Conservation (phyloP, 164 flowering plant genomes). For the Stephania japonica region DNA sequence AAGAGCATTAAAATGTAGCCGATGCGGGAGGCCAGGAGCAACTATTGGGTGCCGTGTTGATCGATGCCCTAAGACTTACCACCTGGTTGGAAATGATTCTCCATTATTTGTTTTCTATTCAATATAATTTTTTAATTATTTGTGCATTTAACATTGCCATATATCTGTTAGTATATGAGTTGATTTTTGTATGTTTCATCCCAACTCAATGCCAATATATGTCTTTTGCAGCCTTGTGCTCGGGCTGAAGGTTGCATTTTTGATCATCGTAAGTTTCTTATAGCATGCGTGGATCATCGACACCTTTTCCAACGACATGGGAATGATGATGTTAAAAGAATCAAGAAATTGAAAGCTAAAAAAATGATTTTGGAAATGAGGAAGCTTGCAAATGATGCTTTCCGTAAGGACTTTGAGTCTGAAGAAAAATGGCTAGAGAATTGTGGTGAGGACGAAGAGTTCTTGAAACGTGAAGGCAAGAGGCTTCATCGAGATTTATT, state of each 20-base stretch:
- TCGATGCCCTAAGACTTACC: conserved; percentile 95
- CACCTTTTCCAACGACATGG: conserved; percentile 78
- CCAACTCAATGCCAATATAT: conserved; percentile 3
- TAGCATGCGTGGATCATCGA: conserved; percentile 89
- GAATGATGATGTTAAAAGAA: conserved; percentile 27
- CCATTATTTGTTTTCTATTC: not conserved
- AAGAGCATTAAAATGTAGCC: conserved; percentile 83
- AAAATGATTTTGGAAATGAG: conserved; percentile 73
- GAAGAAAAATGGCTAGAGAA: conserved; percentile 98
- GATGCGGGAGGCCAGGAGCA: conserved; percentile 96
- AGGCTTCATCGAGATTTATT: conserved; percentile 90
- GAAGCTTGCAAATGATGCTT: conserved; percentile 76
- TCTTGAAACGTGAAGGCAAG: conserved; percentile 88
- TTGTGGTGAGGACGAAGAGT: conserved; percentile 99
- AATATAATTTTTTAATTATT: not conserved
- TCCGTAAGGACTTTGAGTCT: conserved; percentile 77
- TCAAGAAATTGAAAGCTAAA: conserved; percentile 70
- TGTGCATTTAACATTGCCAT: not conserved
- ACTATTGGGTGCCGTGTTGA: conserved; percentile 99
- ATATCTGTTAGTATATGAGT: not conserved
- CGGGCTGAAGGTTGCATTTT: conserved; percentile 85
- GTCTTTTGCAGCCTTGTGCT: conserved; percentile 79
- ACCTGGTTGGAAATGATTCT: conserved; percentile 43
- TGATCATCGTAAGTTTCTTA: conserved; percentile 94
- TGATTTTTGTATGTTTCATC: not conserved